Conservation (phyloP, 1,139 yeast genomes). For the Geotrichum restrictum region DNA sequence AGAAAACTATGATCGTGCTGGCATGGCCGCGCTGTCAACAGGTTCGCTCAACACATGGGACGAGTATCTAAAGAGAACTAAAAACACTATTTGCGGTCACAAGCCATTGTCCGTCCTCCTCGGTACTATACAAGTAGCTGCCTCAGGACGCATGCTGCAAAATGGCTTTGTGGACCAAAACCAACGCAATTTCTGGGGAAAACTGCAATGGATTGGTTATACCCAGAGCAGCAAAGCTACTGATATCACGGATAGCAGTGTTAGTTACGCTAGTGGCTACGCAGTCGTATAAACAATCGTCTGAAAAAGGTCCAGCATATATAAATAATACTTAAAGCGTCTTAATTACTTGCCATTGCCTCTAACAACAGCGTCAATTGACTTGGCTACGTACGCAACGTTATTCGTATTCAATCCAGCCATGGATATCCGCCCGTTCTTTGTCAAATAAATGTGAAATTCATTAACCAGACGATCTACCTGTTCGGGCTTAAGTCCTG, state of each 20-base stretch:
- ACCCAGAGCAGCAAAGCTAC: constrained; percentile 66
- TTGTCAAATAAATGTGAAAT: constrained; percentile 76
- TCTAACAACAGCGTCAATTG: constrained; percentile 43
- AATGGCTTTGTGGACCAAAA: constrained; percentile 21
- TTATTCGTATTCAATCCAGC: constrained; percentile 81
- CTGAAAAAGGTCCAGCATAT: no score
- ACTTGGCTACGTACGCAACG: constrained; percentile 75
- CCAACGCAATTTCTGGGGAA: constrained; percentile 27
- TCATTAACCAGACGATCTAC: constrained; percentile 65
- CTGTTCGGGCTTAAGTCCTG: constrained; percentile 71
- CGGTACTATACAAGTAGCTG: constrained; percentile 43
- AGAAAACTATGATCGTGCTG: constrained; percentile 63
- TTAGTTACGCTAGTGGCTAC: constrained; percentile 85
- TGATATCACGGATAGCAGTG: constrained; percentile 62
- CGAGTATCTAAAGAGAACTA: constrained; percentile 61
- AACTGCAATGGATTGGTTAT: constrained; percentile 74
- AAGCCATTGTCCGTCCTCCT: constrained; percentile 70
- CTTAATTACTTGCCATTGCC: no score
- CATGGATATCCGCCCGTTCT: constrained; percentile 87
- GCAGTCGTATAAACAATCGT: constrained; percentile 41
- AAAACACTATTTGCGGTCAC: constrained; percentile 92
- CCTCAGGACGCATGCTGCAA: constrained; percentile 21
- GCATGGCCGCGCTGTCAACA: constrained; percentile 58
- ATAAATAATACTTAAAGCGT: background rate
- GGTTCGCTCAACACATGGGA: constrained; percentile 61